Evolutionary conservation across 2,329 filamentous ascomycete genomes (phyloP).

Genomic region (Xylariaceae sp.): DNA sequence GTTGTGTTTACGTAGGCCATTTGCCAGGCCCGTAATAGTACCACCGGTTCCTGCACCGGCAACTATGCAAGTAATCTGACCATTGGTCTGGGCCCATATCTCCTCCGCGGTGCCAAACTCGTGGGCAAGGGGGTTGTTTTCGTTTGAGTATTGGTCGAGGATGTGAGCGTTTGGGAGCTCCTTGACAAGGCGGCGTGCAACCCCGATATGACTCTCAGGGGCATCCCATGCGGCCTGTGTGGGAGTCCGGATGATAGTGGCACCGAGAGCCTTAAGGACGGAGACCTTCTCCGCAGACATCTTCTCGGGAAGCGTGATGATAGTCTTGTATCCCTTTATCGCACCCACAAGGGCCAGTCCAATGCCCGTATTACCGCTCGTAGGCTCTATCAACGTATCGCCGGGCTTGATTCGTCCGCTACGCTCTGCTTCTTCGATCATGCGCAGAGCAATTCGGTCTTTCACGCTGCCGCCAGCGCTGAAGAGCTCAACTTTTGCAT

Average conservation of each 20-base stretch:
- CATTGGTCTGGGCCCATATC: constrained; percentile 86
- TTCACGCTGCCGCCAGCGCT: constrained; percentile 93
- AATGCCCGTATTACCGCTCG: constrained; percentile 96
- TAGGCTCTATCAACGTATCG: constrained; percentile 95
- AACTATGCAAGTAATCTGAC: constrained; percentile 75
- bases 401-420: constrained; percentile 92
- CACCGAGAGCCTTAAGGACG: constrained; percentile 85
- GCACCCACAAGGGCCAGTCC: constrained; percentile 89
- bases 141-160: constrained; percentile 90
- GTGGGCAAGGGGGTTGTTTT: constrained; percentile 87
- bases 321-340: constrained; percentile 96
- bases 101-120: constrained; percentile 93
- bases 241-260: constrained; percentile 95
- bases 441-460: constrained; percentile 90
- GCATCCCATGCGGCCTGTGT: constrained; percentile 92
- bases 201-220: constrained; percentile 94
- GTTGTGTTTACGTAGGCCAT: constrained; percentile 83
- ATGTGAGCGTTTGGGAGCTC: constrained; percentile 97
- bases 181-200: constrained; percentile 82
- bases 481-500: constrained; percentile 88
- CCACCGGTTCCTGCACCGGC: constrained; percentile 94
- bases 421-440: constrained; percentile 94
- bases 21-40: constrained; percentile 85
- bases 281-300: constrained; percentile 99
- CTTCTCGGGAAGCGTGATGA: constrained; percentile 98